A percentile compares a stretch with the other conserved stretches of the same genome.
phyloP scores from a whole-genome alignment of 2,329 filamentous ascomycete species.

The Xylariaceae sp. region DNA sequence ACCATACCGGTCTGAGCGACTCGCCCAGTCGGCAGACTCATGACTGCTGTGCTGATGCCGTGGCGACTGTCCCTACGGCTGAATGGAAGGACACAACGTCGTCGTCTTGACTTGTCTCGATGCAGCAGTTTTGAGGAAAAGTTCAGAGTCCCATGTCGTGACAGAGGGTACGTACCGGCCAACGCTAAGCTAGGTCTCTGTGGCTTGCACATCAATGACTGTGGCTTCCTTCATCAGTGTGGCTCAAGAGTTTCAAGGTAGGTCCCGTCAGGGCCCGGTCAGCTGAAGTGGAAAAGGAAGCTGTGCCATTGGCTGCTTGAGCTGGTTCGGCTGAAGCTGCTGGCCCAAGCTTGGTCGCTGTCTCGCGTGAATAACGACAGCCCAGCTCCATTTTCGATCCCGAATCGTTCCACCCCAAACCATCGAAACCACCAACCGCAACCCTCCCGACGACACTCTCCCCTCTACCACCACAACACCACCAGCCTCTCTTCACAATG shows the following conservation, averaged over 20 bases:
- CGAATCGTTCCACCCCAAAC: slow-evolving; percentile 14
- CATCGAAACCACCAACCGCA: slow-evolving; percentile 11
- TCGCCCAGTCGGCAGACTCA: slow-evolving; percentile 64
- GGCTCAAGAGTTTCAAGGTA: too few species aligned
- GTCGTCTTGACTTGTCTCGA: too few species aligned
- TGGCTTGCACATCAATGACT: too few species aligned
- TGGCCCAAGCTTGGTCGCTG: neutral
- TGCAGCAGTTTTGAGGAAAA: slow-evolving; percentile 6
- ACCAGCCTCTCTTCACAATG: slow-evolving; percentile 38
- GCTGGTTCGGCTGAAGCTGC: neutral
- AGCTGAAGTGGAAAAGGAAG: too few species aligned
- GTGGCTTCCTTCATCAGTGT: too few species aligned
- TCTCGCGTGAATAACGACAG: slow-evolving; percentile 15
- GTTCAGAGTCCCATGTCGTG: too few species aligned
- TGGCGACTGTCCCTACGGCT: neutral
- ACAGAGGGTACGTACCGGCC: too few species aligned
- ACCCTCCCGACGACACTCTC: slow-evolving; percentile 3
- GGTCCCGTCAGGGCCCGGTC: too few species aligned
- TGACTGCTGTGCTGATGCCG: slow-evolving; percentile 32
- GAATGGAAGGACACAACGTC: too few species aligned
- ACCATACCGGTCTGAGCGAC: slow-evolving; percentile 56
- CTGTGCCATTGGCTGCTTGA: neutral
- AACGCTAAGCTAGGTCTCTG: too few species aligned
- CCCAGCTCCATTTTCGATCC: slow-evolving; percentile 16
- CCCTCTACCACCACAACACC: slow-evolving; percentile 11